Conservation (phyloP, 176 grass and related monocot species). For the Aegilops longissima region DNA sequence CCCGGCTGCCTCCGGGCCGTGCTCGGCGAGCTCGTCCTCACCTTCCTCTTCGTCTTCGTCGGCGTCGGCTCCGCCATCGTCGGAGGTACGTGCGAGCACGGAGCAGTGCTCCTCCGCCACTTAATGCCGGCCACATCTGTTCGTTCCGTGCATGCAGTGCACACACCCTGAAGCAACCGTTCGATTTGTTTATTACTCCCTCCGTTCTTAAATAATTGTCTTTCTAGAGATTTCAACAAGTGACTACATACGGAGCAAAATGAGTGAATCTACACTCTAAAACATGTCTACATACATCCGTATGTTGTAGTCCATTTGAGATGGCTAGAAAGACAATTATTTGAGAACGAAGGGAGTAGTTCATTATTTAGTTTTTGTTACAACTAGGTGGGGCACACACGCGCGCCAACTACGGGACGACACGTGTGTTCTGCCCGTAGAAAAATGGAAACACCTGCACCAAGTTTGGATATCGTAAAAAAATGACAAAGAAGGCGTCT, state of each 20-base stretch:
- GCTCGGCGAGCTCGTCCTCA: conserved; percentile 79
- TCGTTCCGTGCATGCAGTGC: background rate
- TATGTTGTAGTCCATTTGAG: too few relatives aligned
- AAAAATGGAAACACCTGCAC: background rate
- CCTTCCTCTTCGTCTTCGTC: conserved; percentile 94
- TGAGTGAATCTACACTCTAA: too few relatives aligned
- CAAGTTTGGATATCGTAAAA: background rate
- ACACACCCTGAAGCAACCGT: background rate
- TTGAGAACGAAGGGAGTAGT: too few relatives aligned
- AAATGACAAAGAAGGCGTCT: background rate
- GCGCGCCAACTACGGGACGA: background rate
- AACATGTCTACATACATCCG: too few relatives aligned
- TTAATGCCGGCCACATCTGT: background rate
- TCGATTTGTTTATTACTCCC: background rate
- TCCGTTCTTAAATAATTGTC: too few relatives aligned
- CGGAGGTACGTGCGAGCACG: conserved; percentile 19
- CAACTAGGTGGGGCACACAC: background rate
- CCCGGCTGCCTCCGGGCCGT: conserved; percentile 72
- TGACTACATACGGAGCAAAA: too few relatives aligned
- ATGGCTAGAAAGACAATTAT: too few relatives aligned
- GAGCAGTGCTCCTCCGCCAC: background rate
- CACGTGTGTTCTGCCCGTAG: background rate
- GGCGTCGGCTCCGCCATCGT: conserved; percentile 71
- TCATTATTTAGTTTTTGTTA: background rate
- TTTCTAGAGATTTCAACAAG: too few relatives aligned